These are phyloP conservation scores for Corylus americana DNA, from an alignment of 306 rosid species.

Conservation along the genomic window DNA sequence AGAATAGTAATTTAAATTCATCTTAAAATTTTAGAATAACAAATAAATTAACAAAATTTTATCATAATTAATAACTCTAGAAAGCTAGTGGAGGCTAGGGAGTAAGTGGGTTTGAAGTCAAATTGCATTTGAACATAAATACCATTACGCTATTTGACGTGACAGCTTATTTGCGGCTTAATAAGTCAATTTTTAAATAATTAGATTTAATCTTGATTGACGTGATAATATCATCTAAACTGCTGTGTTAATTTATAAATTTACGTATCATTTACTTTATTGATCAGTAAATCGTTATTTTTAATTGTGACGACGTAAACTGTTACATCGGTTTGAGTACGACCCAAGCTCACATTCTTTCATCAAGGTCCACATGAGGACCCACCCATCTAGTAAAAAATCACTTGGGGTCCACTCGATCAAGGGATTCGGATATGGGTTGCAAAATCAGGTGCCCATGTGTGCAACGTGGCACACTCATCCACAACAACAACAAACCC, in stretches of 20 bases:
- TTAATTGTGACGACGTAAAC: too few relatives aligned
- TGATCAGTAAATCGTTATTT: too few relatives aligned
- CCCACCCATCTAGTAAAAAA: background rate
- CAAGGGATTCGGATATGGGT: background rate
- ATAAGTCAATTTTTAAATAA: too few relatives aligned
- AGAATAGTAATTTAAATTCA: too few relatives aligned
- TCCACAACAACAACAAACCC: background rate
- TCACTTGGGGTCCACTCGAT: background rate
- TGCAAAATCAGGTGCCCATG: background rate
- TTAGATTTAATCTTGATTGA: too few relatives aligned
- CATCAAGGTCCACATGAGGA: background rate
- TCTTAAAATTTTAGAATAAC: too few relatives aligned
- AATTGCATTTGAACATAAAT: background rate
- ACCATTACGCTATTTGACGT: too few relatives aligned
- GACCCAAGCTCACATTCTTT: background rate
- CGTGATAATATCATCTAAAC: too few relatives aligned
- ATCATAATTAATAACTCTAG: background rate
- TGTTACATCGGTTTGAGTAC: background rate
- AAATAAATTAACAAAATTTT: too few relatives aligned
- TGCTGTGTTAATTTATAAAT: too few relatives aligned
- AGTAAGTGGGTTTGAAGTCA: background rate
- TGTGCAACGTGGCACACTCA: conserved; percentile 1
- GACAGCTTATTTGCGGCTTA: too few relatives aligned
- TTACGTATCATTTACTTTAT: too few relatives aligned
- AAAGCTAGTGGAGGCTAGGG: background rate